Evolutionary conservation across 129 eudicot species (phyloP).

Genomic region (Chrysanthemum makinoi): DNA sequence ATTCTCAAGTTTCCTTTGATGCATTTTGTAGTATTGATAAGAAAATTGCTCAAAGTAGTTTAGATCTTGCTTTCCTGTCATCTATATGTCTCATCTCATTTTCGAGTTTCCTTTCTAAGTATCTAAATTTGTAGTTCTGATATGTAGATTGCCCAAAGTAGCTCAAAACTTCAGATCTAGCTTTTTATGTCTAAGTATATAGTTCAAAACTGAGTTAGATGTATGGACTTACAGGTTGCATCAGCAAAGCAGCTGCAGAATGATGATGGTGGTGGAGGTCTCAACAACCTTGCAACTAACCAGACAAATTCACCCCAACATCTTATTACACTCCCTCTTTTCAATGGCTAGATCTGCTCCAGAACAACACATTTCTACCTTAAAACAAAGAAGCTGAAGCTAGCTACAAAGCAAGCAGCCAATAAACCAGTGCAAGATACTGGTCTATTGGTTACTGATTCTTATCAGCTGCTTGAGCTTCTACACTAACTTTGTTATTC

Average conservation of each 20-base stretch:
- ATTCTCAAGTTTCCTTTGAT: not conserved
- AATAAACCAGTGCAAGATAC: not conserved
- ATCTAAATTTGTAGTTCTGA: too few species aligned
- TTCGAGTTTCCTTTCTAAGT: too few species aligned
- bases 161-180: not conserved
- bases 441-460: not conserved
- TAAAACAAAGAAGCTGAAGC: not conserved
- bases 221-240: constrained; percentile 22
- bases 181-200: not conserved
- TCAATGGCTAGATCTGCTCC: constrained; percentile 15
- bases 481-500: not conserved
- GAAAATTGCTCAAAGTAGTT: too few species aligned
- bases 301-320: constrained; percentile 26
- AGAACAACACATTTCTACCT: not conserved
- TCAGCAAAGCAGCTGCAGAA: constrained; percentile 14
- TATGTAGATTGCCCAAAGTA: not conserved
- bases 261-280: constrained; percentile 22
- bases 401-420: not conserved
- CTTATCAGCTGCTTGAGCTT: not conserved
- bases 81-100: too few species aligned
- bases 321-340: constrained; percentile 11
- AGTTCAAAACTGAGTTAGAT: constrained; percentile 12
- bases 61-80: too few species aligned
- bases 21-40: not conserved
- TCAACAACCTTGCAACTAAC: constrained; percentile 32